These are phyloP conservation scores for Suhomyces bokatorum DNA, from an alignment of 1,139 yeast species.

Conservation along the genomic window DNA sequence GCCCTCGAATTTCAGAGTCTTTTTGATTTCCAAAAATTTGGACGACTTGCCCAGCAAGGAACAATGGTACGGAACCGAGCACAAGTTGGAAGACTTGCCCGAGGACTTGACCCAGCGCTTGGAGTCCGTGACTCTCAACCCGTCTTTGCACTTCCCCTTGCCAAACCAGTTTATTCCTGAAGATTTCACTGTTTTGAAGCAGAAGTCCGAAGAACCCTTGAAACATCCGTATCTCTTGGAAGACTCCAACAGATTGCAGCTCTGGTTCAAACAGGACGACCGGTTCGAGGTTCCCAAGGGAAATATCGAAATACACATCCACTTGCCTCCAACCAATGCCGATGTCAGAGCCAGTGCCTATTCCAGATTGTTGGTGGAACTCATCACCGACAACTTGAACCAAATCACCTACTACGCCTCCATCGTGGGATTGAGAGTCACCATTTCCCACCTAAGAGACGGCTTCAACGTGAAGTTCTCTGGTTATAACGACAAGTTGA, in stretches of 20 bases:
- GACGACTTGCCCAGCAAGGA: constrained; percentile 50
- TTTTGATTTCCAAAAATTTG: constrained; percentile 54
- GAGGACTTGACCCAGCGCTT: constrained; percentile 37
- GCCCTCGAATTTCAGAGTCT: constrained; percentile 61
- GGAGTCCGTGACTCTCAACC: constrained; percentile 32
- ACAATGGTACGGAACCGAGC: constrained; percentile 90
- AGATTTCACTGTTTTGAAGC: constrained; percentile 59
- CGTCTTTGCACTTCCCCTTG: constrained; percentile 59
- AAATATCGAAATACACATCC: constrained; percentile 61
- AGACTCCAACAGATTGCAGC: constrained; percentile 36
- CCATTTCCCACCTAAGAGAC: constrained; percentile 60
- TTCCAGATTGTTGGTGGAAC: constrained; percentile 62
- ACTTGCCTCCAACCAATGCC: constrained; percentile 61
- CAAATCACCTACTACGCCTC: constrained; percentile 83
- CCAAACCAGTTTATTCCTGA: constrained; percentile 81
- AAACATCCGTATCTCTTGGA: constrained; percentile 40
- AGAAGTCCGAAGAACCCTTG: constrained; percentile 34
- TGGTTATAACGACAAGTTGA: constrained; percentile 85
- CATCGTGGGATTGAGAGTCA: constrained; percentile 71
- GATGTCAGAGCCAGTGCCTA: constrained; percentile 59
- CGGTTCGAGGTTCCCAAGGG: constrained; percentile 89
- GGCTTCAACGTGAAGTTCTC: constrained; percentile 67
- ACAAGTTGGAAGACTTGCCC: constrained; percentile 51
- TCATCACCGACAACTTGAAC: constrained; percentile 73
- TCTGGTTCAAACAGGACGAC: constrained; percentile 94